These are phyloP conservation scores for Paracoccidioides brasiliensis DNA, from an alignment of 2,329 filamentous ascomycete species.

Conservation along the genomic window DNA sequence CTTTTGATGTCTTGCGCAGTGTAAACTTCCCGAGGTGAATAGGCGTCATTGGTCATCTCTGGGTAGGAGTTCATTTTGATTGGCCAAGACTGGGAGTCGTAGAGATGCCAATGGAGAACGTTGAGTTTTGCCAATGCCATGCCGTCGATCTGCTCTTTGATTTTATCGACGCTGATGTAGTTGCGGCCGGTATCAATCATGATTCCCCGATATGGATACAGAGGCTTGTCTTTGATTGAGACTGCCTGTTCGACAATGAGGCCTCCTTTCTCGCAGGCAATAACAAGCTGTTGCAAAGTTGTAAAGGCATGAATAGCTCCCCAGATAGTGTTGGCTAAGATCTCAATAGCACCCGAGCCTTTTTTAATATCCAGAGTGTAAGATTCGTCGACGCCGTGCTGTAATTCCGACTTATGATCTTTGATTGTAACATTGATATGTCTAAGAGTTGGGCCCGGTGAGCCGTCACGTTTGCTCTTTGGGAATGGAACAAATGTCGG, in stretches of 20 bases:
- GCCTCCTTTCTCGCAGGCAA: slow-evolving; percentile 33
- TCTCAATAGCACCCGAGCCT: slow-evolving; percentile 30
- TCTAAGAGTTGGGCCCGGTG: slow-evolving; percentile 19
- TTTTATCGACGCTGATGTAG: slow-evolving; percentile 39
- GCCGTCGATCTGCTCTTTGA: slow-evolving; percentile 42
- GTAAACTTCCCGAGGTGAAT: slow-evolving; percentile 38
- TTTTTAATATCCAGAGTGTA: slow-evolving; percentile 37
- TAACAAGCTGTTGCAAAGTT: slow-evolving; percentile 44
- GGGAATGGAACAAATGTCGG: slow-evolving; percentile 39
- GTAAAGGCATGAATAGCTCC: slow-evolving; percentile 44
- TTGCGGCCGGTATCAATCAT: slow-evolving; percentile 45
- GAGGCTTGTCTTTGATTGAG: slow-evolving; percentile 36
- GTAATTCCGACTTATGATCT: slow-evolving; percentile 35
- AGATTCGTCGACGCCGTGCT: slow-evolving; percentile 46
- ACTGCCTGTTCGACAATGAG: slow-evolving; percentile 43
- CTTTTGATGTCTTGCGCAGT: slow-evolving; percentile 30
- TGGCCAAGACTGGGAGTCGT: slow-evolving; percentile 45
- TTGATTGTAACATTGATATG: slow-evolving; percentile 35
- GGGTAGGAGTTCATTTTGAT: slow-evolving; percentile 38
- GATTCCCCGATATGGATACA: slow-evolving; percentile 42
- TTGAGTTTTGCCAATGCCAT: slow-evolving; percentile 46
- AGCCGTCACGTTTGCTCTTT: slow-evolving; percentile 21
- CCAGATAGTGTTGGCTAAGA: slow-evolving; percentile 40
- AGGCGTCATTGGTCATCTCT: slow-evolving; percentile 42
- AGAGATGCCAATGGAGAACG: slow-evolving; percentile 45